These are phyloP conservation scores for Boletus vinaceobasis DNA, from an alignment of 768 basidiomycete species.

Conservation along the genomic window DNA sequence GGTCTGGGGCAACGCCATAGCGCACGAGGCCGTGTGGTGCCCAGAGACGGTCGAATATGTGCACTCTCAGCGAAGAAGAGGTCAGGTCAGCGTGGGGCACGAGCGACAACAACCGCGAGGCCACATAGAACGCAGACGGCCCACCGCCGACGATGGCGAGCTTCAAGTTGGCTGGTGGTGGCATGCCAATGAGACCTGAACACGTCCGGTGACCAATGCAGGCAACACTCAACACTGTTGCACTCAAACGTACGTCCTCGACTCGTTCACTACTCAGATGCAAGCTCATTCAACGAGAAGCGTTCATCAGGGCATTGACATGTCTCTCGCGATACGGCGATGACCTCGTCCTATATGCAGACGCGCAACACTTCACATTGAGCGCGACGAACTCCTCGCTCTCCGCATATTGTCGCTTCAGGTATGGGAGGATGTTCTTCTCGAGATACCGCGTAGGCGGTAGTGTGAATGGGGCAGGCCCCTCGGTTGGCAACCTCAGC, in stretches of 20 bases:
- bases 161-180: slow-evolving; percentile 42
- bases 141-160: slow-evolving; percentile 92
- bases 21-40: slow-evolving; percentile 92
- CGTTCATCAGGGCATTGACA: slow-evolving; percentile 67
- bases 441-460: slow-evolving; percentile 53
- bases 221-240: slow-evolving; percentile 57
- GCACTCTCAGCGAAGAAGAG: slow-evolving; percentile 52
- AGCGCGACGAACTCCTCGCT: slow-evolving; percentile 77
- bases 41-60: slow-evolving; percentile 91
- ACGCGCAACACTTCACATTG: slow-evolving; percentile 55
- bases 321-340: slow-evolving; percentile 84
- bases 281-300: slow-evolving; percentile 39
- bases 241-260: slow-evolving; percentile 43
- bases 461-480: slow-evolving; percentile 12
- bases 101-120: slow-evolving; percentile 74
- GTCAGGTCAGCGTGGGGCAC: slow-evolving; percentile 37
- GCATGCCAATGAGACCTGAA: slow-evolving; percentile 5
- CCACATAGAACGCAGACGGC: slow-evolving; percentile 95
- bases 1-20: slow-evolving; percentile 97
- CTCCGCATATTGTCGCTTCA: slow-evolving; percentile 80
- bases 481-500: slow-evolving; percentile 15
- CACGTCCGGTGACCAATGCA: slow-evolving; percentile 47
- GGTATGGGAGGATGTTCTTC: slow-evolving; percentile 67
- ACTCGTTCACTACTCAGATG: slow-evolving; percentile 8
- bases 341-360: slow-evolving; percentile 68